Base-by-base conservation (phyloP, 1,139 yeast species). In the Meyerozyma guilliermondii region DNA sequence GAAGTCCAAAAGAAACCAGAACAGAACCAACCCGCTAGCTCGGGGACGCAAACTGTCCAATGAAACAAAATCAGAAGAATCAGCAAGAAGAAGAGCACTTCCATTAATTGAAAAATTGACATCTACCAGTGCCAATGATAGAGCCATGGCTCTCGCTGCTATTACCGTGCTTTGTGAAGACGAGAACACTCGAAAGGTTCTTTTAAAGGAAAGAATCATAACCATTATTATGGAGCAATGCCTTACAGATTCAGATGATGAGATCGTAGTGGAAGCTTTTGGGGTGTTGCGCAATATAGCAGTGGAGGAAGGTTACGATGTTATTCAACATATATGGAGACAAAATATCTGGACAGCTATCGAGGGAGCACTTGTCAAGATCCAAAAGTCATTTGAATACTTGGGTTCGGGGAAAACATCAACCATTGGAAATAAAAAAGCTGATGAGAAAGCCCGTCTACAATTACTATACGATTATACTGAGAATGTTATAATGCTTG, bases 301-400 rank as follows among this genome's bases (percentile, higher is more conserved):
- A 4, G 71, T 87, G 41, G 95, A 88, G 58, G 95, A 88, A 63
- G 98, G 96, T n/a, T 82, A 87, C 53, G 95, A 87, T 49, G 76
- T 87, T 24, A 80, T 89, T 31, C 76, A 78, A 26, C 80, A 78
- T 59, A 62, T 86, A 44, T 85, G 95, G 87, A 77, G 97, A 59
- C 80, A 81, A 23, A 81, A 85, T 46, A 78, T 92, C 39, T 81
- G 95, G 83, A 68, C 76, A 0, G 63, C 77, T 16, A 68, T 89
- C 31, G 76, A 73, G 40, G 50, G 58, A 13, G 76, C 81, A 2
- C 62, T 84, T 38, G 57, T 58, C 1, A 81, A 81, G 50, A 71
- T 81, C 27, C 57, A 67, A 36, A 59, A 58, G 1, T 77, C 87
- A 0, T 68, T 81, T 42, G 60, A 66, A 27, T 71, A 64, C 47